Conservation (phyloP, 768 basidiomycete genomes). For the Leccinellum rugosiceps region DNA sequence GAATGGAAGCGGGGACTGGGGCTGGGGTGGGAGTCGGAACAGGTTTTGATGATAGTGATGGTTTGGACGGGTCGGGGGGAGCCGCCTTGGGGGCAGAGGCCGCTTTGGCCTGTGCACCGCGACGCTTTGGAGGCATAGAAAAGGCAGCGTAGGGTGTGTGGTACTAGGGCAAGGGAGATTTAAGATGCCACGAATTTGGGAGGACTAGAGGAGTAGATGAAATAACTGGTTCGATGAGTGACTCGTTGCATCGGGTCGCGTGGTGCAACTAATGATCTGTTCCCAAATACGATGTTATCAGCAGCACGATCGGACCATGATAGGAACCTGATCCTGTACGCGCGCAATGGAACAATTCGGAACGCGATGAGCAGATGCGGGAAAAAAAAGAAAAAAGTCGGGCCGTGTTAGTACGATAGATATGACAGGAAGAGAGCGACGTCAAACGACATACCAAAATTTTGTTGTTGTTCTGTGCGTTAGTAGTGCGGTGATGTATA, state of each 20-base stretch:
- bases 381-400: slow-evolving; percentile 2
- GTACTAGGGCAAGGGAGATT: slow-evolving; percentile 1
- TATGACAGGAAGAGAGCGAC: not conserved
- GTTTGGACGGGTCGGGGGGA: slow-evolving; percentile 15
- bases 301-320: slow-evolving; percentile 30
- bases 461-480: slow-evolving; percentile 2
- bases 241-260: slow-evolving; percentile 30
- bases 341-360: slow-evolving; percentile 22
- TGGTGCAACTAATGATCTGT: slow-evolving; percentile 12
- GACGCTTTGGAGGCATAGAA: slow-evolving; percentile 33
- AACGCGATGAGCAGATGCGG: not conserved
- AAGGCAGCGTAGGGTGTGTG: not conserved
- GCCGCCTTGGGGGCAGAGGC: slow-evolving; percentile 10
- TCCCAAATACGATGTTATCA: slow-evolving; percentile 31
- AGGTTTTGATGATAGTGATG: slow-evolving; percentile 8
- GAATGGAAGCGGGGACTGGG: slow-evolving; percentile 1
- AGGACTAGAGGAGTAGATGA: slow-evolving; percentile 13
- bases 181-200: slow-evolving; percentile 16
- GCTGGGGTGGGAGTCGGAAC: slow-evolving; percentile 1
- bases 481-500: slow-evolving; percentile 14
- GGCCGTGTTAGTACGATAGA: slow-evolving; percentile 1
- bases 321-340: slow-evolving; percentile 25
- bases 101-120: slow-evolving; percentile 15
- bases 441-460: slow-evolving; percentile 3
- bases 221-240: slow-evolving; percentile 20